Evolutionary conservation across 2,329 filamentous ascomycete genomes (phyloP), one percentile per base, ranked within the genome.

Genomic region (Pseudopyricularia cyperi): DNA sequence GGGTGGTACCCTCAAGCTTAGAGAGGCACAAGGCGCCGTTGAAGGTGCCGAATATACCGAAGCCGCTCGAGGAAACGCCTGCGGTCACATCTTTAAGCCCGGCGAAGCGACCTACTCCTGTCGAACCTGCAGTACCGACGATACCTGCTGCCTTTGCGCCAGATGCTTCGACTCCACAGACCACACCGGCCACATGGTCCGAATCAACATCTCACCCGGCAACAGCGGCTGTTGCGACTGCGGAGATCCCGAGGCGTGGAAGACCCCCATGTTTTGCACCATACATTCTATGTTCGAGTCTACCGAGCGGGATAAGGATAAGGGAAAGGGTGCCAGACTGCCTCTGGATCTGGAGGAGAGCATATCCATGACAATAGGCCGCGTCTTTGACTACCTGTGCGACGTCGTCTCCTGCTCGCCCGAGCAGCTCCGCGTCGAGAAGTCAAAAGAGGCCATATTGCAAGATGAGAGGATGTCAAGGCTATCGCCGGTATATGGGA

Each of bases 401-500:
- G 93, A 98, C 70, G 89, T 98, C 55, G 89, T 97, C 57, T 97
- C 93, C 2, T 98, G 94, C 68, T 94, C 91, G 1, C 94, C 94
- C 0, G 94, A 98, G 68, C 91, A 98, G 68, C 75, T 98, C 48
- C 82, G 93, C 39, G 74, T 95, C 55, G 74, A 83, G 8, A 98
- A 97, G 71, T 87, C 89, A 1, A 79, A 83, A 56, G 83, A 89
- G 52, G 85, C 82, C 1, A 93, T 98, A 52, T 70, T 80, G 52
- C 76, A 83, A 55, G 93, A 98, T 65, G 93, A 97, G 69, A 74
- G 77, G 53, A 75, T 79, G 54, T 95, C 91, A 15, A 79, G 90
- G 19, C 71, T 97, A 33, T 81, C 79, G 7, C 79, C 85, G 0
- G 82, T 82, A 48, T 90, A 89, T 67, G 93, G 90, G 58, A 73